Percentiles rank a stretch among this genome's conserved stretches.
These are phyloP conservation scores for Cladosporium austrohemisphaericum DNA, from an alignment of 2,329 filamentous ascomycete species.

Conservation along the genomic window DNA sequence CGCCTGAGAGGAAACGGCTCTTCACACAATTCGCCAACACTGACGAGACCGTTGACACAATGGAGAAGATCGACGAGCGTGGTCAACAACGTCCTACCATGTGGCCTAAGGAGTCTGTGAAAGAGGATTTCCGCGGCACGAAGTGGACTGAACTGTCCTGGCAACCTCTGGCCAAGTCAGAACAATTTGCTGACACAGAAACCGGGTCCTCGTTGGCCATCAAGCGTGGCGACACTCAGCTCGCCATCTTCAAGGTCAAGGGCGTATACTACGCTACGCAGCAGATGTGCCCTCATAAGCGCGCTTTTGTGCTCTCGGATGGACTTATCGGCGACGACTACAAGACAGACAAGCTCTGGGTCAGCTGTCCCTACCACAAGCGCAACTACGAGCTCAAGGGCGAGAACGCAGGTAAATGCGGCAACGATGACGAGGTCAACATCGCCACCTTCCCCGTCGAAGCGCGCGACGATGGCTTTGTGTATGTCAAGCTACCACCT, in stretches of 20 bases:
- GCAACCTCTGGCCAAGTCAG: constrained; percentile 72
- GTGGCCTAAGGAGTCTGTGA: constrained; percentile 68
- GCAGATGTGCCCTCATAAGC: constrained; percentile 93
- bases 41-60: constrained; percentile 58
- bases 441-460: constrained; percentile 81
- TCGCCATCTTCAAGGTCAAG: constrained; percentile 79
- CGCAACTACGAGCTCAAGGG: constrained; percentile 77
- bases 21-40: constrained; percentile 88
- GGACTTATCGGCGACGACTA: constrained; percentile 71
- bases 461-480: constrained; percentile 68
- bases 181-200: constrained; percentile 65
- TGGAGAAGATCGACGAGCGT: constrained; percentile 70
- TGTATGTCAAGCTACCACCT: constrained; percentile 77
- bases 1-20: constrained; percentile 62
- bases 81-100: constrained; percentile 69
- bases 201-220: constrained; percentile 73
- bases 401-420: constrained; percentile 64
- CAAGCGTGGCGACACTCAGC: constrained; percentile 83
- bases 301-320: constrained; percentile 83
- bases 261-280: constrained; percentile 81
- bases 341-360: constrained; percentile 65
- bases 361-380: constrained; percentile 86
- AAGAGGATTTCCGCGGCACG: constrained; percentile 68
- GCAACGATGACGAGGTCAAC: constrained; percentile 68
- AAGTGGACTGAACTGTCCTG: constrained; percentile 66